A percentile compares a stretch with the other conserved stretches of the same genome.
Evolutionary conservation across 306 rosid genomes (phyloP).

Genomic region (Gynostemma pentaphyllum): DNA sequence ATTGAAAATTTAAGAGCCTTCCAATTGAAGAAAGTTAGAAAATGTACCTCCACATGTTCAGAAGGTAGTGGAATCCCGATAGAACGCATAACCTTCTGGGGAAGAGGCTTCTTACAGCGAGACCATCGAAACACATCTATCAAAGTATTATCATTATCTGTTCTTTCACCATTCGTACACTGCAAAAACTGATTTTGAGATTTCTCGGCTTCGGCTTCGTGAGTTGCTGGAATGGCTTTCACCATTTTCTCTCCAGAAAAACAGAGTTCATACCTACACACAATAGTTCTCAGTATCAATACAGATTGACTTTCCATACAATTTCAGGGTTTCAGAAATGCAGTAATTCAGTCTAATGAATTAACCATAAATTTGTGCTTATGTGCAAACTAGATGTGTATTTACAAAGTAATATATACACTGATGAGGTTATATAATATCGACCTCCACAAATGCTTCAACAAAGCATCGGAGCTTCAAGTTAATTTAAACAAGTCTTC

Average conservation of each 20-base stretch:
- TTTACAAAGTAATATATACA: neutral
- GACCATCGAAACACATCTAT: conserved; percentile 87
- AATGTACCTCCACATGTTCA: conserved; percentile 74
- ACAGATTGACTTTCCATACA: neutral
- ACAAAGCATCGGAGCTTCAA: too few relatives aligned
- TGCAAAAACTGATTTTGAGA: conserved; percentile 52
- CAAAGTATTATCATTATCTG: conserved; percentile 41
- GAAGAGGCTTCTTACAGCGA: conserved; percentile 78
- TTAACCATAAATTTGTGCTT: neutral
- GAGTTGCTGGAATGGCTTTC: conserved; percentile 38
- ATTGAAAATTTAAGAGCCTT: neutral
- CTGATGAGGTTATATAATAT: neutral
- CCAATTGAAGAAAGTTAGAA: neutral
- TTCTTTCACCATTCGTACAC: conserved; percentile 56
- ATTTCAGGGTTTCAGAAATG: neutral
- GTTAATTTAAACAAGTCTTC: too few relatives aligned
- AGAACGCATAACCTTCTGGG: conserved; percentile 67
- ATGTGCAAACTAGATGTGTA: neutral
- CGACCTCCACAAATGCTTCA: too few relatives aligned
- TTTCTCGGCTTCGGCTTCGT: conserved; percentile 48
- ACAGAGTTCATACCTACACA: conserved; percentile 79
- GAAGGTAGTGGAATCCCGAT: conserved; percentile 79
- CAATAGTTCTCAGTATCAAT: conserved; percentile 12
- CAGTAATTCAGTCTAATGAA: neutral
- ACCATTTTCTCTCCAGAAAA: conserved; percentile 70